Evolutionary conservation across 805 yeast genomes (phyloP).

Genomic region (Saturnispora silvae): DNA sequence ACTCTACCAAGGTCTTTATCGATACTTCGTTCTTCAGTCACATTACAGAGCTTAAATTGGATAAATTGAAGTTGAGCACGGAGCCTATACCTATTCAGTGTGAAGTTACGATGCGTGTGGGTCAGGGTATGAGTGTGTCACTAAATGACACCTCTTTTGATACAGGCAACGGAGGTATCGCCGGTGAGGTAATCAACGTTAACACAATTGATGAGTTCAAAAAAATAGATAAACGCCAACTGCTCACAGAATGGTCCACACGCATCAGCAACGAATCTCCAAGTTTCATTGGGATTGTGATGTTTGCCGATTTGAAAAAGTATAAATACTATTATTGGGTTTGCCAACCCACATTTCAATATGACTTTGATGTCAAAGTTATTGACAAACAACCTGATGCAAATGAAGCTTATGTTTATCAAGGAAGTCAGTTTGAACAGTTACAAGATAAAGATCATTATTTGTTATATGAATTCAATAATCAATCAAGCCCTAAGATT

Average conservation of each 20-base stretch:
- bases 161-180: conserved; percentile 9
- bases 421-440: not conserved
- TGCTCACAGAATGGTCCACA: conserved; percentile 36
- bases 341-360: conserved; percentile 59
- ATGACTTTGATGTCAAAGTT: conserved; percentile 32
- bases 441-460: not conserved
- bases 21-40: conserved; percentile 82
- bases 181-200: conserved; percentile 41
- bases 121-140: conserved; percentile 4
- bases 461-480: conserved; percentile 1
- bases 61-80: conserved; percentile 47
- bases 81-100: conserved; percentile 23
- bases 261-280: conserved; percentile 19
- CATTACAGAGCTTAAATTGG: conserved; percentile 63
- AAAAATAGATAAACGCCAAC: conserved; percentile 46
- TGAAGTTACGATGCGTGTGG: conserved; percentile 22
- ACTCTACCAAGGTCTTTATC: conserved; percentile 39
- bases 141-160: too few relatives aligned
- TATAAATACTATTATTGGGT: conserved; percentile 86
- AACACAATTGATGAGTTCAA: conserved; percentile 87
- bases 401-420: too few relatives aligned
- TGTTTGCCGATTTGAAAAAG: conserved; percentile 84
- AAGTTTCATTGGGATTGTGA: conserved; percentile 39
- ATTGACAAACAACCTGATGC: conserved; percentile 10
- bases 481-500: not conserved